A percentile compares a stretch with the other conserved stretches of the same genome.
Conservation (phyloP, 75 land plant genomes). For the Selaginella tamariscina region DNA sequence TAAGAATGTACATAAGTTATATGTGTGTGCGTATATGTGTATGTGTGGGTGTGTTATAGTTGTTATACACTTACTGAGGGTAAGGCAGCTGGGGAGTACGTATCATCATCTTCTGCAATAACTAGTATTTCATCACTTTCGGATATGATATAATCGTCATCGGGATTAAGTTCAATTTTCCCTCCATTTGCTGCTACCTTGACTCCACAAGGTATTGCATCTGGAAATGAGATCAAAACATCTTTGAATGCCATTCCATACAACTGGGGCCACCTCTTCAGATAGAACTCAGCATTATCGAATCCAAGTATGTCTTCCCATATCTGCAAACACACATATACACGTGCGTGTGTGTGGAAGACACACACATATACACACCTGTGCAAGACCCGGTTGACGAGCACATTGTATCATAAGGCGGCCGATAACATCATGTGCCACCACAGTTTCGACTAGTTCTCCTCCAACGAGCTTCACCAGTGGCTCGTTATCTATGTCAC, state of each 20-base stretch:
- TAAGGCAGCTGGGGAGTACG: slow-evolving; percentile 43
- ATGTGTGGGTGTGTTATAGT: slow-evolving; percentile 17
- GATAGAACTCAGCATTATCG: slow-evolving; percentile 79
- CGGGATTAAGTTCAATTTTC: slow-evolving; percentile 63
- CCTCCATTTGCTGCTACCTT: slow-evolving; percentile 49
- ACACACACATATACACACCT: slow-evolving; percentile 24
- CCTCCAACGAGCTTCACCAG: slow-evolving; percentile 77
- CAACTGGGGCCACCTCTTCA: slow-evolving; percentile 76
- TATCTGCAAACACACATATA: slow-evolving; percentile 29
- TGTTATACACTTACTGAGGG: slow-evolving; percentile 29
- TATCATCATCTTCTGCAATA: slow-evolving; percentile 86
- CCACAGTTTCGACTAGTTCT: slow-evolving; percentile 69
- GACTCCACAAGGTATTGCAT: slow-evolving; percentile 79
- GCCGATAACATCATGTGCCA: slow-evolving; percentile 71
- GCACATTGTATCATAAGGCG: slow-evolving; percentile 82
- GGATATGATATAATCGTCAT: slow-evolving; percentile 47
- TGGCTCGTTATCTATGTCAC: slow-evolving; percentile 76
- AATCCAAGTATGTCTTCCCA: slow-evolving; percentile 84
- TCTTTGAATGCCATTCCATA: slow-evolving; percentile 56
- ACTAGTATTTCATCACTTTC: slow-evolving; percentile 83
- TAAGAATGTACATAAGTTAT: slow-evolving; percentile 17
- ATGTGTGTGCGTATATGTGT: slow-evolving; percentile 28
- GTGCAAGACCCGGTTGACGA: slow-evolving; percentile 79
- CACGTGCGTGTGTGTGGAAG: neutral
- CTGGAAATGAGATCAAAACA: slow-evolving; percentile 63